Percentiles rank a stretch among this genome's conserved stretches.
Conservation (phyloP, 78 protist species). For the Dictyostelium firmibasis region DNA sequence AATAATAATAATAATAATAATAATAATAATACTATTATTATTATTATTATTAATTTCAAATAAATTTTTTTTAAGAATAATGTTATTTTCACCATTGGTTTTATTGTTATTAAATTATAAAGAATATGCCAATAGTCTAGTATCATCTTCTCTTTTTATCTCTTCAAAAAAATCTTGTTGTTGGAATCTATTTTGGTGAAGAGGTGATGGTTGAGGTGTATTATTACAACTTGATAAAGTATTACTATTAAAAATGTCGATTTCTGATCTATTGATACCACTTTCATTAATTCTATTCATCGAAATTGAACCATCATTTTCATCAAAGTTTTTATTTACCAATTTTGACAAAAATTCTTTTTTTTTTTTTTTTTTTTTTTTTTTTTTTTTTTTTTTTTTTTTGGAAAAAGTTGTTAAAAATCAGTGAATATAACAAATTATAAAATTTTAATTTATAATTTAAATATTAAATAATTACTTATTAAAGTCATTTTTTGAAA, state of each 20-base stretch:
- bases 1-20: too few species aligned
- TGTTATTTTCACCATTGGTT: not conserved
- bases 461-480: not conserved
- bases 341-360: not conserved
- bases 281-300: not conserved
- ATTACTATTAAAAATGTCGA: not conserved
- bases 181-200: not conserved
- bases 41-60: too few species aligned
- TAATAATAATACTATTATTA: not conserved
- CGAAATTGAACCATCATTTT: not conserved
- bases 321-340: not conserved
- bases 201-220: slow-evolving; percentile 14
- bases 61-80: too few species aligned
- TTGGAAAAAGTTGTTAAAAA: too few species aligned
- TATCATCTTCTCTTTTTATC: slow-evolving; percentile 7
- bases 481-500: not conserved
- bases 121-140: not conserved
- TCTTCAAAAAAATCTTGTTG: slow-evolving; percentile 16
- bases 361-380: not conserved
- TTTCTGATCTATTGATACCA: not conserved
- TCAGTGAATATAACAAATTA: too few species aligned
- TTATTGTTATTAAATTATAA: not conserved
- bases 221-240: slow-evolving; percentile 1
- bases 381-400: not conserved
- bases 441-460: too few species aligned